Base-by-base conservation (phyloP, 202 grass and related monocot species). In the Saccharum hybrid region DNA sequence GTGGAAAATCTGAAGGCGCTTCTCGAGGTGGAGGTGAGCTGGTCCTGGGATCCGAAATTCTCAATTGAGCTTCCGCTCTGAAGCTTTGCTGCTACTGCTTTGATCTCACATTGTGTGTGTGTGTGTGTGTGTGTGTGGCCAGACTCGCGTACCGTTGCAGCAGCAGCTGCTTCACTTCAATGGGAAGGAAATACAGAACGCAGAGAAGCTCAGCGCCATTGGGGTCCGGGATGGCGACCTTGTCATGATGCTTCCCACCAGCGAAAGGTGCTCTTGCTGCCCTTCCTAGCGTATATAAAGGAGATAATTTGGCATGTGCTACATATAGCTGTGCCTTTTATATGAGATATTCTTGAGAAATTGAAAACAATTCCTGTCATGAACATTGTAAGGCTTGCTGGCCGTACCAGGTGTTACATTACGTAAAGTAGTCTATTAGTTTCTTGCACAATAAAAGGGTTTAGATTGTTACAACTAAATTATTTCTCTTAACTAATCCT, bases 1-100 rank as follows among this genome's bases (percentile, higher is more conserved):
- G 93, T 98, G 76, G 96, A 98, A 83, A 98, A 98, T 92, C 82
- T 98, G 48, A 98, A 98, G 82, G 96, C 93, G 19, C 87, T 98
- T 28, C 86, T 98, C 40, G 96, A 98, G 84, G 96, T 98, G 70
- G 96, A 98, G 96, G 96, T 98, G 74, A 87, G 78, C 66, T 12
- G 11, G 11, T 13, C n/a, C 43, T 75, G 66, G 1, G n/a, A n/a
- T n/a, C n/a, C n/a, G n/a, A n/a, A n/a, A n/a, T n/a, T 69, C 45
- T 56, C 54, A 14, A 38, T 40, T 67, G 63, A 65, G 40, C 4
- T 36, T 81, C 71, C 42, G 45, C 28, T 37, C 68, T 2, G 0
- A 37, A 41, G 23, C 36, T 75, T 81, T 67, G 26, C 64, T n/a
- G 45, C 1, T 21, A 48, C 54, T 45, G 46, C 10, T 38, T 77